Percentiles rank a stretch among this genome's conserved stretches.
These are phyloP conservation scores for Penicillium sumatraense DNA, from an alignment of 2,329 filamentous ascomycete genomes.

Conservation along the genomic window DNA sequence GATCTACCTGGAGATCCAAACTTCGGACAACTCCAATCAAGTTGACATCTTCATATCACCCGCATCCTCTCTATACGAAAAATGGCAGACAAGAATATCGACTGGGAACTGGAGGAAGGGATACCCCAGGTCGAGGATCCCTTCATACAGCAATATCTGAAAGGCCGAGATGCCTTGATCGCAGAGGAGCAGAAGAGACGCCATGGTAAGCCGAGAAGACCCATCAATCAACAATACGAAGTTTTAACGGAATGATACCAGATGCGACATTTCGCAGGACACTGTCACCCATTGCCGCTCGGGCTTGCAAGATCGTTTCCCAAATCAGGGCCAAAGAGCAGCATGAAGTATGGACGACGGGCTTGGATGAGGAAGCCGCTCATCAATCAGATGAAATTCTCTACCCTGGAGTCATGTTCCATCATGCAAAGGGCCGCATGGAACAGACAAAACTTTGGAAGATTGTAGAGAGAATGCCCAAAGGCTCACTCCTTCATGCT, in stretches of 20 bases:
- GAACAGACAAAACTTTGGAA: slow-evolving; percentile 83
- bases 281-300: slow-evolving; percentile 76
- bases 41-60: not conserved
- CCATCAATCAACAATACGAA: slow-evolving; percentile 3
- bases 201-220: slow-evolving; percentile 64
- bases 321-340: slow-evolving; percentile 80
- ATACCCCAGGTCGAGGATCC: slow-evolving; percentile 63
- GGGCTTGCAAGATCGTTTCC: slow-evolving; percentile 79
- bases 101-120: slow-evolving; percentile 47
- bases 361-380: slow-evolving; percentile 72
- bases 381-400: slow-evolving; percentile 65
- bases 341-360: slow-evolving; percentile 73
- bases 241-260: slow-evolving; percentile 9
- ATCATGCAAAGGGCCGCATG: slow-evolving; percentile 81
- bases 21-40: not conserved
- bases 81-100: slow-evolving; percentile 25
- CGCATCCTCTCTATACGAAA: not conserved
- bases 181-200: slow-evolving; percentile 79
- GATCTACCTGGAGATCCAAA: not conserved
- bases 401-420: slow-evolving; percentile 93
- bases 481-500: slow-evolving; percentile 72
- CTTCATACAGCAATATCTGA: slow-evolving; percentile 81
- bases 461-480: slow-evolving; percentile 85
- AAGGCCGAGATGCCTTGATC: slow-evolving; percentile 75
- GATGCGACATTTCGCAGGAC: slow-evolving; percentile 44